A percentile compares a stretch with the other conserved stretches of the same genome.
Conservation (phyloP, 2,329 filamentous ascomycete genomes). For the Aureobasidium namibiae region DNA sequence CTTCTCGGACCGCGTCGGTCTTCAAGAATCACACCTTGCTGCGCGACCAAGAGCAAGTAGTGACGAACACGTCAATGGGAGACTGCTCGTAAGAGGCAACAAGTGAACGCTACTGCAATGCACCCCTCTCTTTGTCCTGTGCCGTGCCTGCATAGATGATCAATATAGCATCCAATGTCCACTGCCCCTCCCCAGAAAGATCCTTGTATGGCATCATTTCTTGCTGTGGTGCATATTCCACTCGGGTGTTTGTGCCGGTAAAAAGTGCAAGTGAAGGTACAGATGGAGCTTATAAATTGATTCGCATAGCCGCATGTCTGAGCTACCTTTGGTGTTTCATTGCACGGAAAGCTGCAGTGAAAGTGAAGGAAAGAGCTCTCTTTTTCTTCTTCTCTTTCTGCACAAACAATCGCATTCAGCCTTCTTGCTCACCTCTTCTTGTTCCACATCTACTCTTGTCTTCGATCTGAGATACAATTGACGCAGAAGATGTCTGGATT, state of each 20-base stretch:
- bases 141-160: constrained; percentile 12
- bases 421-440: neutral
- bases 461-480: neutral
- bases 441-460: neutral
- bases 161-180: neutral
- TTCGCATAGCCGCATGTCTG: neutral
- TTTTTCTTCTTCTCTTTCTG: neutral
- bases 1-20: neutral
- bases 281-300: constrained; percentile 7
- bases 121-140: neutral
- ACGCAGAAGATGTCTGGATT: constrained; percentile 3
- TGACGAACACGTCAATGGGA: neutral
- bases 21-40: constrained; percentile 5
- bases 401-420: too few species aligned
- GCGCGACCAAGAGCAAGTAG: neutral
- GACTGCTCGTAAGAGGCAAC: too few species aligned
- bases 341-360: constrained; percentile 1
- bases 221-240: neutral
- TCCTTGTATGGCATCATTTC: constrained; percentile 10
- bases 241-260: neutral
- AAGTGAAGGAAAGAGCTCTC: neutral
- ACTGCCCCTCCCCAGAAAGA: neutral
- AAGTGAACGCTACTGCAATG: constrained; percentile 6
- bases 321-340: neutral
- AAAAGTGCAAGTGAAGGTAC: neutral